These are phyloP conservation scores for Mallotus repandus DNA, from an alignment of 441 rosid species.

Conservation along the genomic window DNA sequence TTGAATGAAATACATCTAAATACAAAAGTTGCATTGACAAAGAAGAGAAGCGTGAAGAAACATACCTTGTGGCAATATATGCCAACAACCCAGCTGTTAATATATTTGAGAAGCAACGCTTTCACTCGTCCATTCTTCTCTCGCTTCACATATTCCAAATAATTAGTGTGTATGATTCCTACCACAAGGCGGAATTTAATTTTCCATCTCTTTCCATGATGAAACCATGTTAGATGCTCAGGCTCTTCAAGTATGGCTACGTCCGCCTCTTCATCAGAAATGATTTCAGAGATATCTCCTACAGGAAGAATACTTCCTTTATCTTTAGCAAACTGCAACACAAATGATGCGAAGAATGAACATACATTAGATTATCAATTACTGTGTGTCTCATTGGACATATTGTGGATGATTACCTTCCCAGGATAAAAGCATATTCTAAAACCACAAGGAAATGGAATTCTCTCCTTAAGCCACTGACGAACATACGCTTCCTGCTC, in stretches of 20 bases:
- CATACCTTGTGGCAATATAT: slow-evolving; percentile 95
- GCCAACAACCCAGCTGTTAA: slow-evolving; percentile 73
- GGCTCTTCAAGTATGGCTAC: slow-evolving; percentile 97
- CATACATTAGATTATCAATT: neutral
- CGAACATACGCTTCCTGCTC: slow-evolving; percentile 74
- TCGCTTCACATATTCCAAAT: slow-evolving; percentile 84
- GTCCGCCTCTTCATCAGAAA: slow-evolving; percentile 84
- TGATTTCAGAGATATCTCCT: slow-evolving; percentile 78
- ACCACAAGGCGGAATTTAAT: slow-evolving; percentile 68
- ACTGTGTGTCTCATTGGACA: neutral
- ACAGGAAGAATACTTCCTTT: slow-evolving; percentile 92
- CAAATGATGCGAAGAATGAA: slow-evolving; percentile 15
- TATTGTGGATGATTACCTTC: slow-evolving; percentile 47
- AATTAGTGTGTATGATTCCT: slow-evolving; percentile 90
- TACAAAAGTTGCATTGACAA: neutral
- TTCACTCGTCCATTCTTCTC: slow-evolving; percentile 73
- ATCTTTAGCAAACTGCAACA: slow-evolving; percentile 74
- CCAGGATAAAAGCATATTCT: slow-evolving; percentile 72
- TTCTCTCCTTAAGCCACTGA: slow-evolving; percentile 80
- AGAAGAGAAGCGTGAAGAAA: neutral
- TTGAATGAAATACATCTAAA: neutral
- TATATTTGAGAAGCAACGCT: slow-evolving; percentile 59
- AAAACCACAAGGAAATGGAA: slow-evolving; percentile 48
- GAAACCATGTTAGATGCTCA: slow-evolving; percentile 99
- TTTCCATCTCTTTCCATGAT: slow-evolving; percentile 97